These are phyloP conservation scores for Phlegmacium glaucopus DNA, from an alignment of 768 basidiomycete genomes.

Conservation along the genomic window DNA sequence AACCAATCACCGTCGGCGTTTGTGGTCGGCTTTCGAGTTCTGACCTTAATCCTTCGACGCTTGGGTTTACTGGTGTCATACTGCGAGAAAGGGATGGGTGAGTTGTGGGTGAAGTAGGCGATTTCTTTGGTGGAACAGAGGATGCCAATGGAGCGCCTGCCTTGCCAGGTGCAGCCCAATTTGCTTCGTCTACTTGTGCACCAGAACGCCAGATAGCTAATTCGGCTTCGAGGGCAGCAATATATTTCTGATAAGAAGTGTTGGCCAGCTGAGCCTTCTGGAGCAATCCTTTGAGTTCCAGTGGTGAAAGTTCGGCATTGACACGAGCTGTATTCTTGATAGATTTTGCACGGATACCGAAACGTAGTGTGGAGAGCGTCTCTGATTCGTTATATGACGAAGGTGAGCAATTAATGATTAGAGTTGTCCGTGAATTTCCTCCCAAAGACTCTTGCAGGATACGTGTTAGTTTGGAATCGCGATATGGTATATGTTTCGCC, in stretches of 20 bases:
- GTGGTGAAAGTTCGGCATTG: conserved; percentile 94
- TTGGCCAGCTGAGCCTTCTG: conserved; percentile 88
- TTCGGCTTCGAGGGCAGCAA: conserved; percentile 88
- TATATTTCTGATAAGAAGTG: conserved; percentile 79
- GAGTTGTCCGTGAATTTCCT: conserved; percentile 91
- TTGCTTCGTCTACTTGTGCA: conserved; percentile 74
- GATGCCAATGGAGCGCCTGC: conserved; percentile 43
- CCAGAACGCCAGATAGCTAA: conserved; percentile 87
- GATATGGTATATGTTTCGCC: conserved; percentile 97
- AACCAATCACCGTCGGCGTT: conserved; percentile 82
- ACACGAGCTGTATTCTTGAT: conserved; percentile 99
- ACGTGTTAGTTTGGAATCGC: conserved; percentile 98
- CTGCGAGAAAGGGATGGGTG: conserved; percentile 47
- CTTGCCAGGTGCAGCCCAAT: conserved; percentile 78
- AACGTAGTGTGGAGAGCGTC: conserved; percentile 94
- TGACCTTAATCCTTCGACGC: conserved; percentile 63
- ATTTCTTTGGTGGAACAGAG: conserved; percentile 56
- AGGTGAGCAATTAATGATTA: conserved; percentile 99
- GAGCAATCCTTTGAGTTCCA: conserved; percentile 91
- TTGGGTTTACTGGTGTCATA: conserved; percentile 73
- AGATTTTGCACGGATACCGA: conserved; percentile 99
- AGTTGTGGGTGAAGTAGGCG: conserved; percentile 60
- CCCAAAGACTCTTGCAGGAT: conserved; percentile 98
- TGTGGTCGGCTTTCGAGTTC: conserved; percentile 85
- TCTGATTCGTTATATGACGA: conserved; percentile 97